phyloP scores from a whole-genome alignment of 140 eudicot genomes.

The Oenanthe javanica region DNA sequence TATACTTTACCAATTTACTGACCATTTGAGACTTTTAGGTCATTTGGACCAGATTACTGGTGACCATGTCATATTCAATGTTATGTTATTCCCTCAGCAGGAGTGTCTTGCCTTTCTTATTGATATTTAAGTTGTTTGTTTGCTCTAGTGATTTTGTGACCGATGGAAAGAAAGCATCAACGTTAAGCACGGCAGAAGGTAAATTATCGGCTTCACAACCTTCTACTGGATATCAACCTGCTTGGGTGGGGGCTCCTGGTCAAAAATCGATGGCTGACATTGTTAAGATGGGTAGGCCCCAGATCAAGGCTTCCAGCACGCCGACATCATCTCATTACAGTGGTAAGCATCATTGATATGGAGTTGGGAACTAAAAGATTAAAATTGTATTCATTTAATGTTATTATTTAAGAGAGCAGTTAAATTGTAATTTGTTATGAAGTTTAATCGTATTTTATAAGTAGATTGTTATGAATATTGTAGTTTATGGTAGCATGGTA shows the following conservation, averaged over 20 bases:
- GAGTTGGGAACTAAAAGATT: not conserved
- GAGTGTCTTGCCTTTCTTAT: not conserved
- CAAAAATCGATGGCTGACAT: slow-evolving; percentile 93
- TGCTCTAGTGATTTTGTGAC: slow-evolving; percentile 42
- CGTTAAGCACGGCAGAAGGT: slow-evolving; percentile 34
- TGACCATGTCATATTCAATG: not conserved
- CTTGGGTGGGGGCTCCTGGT: slow-evolving; percentile 73
- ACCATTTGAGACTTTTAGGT: not conserved
- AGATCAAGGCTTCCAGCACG: slow-evolving; percentile 35
- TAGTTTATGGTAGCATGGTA: not conserved
- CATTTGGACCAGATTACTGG: not conserved
- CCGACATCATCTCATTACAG: slow-evolving; percentile 31
- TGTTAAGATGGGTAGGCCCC: slow-evolving; percentile 95
- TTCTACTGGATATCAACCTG: slow-evolving; percentile 55
- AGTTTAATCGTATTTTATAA: not conserved
- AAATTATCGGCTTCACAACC: slow-evolving; percentile 33
- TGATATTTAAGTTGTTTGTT: not conserved
- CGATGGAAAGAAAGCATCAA: slow-evolving; percentile 39
- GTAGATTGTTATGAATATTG: no score
- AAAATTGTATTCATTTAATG: not conserved
- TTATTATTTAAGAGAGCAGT: not conserved
- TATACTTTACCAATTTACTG: not conserved
- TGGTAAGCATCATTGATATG: slow-evolving; percentile 11
- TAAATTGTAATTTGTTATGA: not conserved
- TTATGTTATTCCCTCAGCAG: not conserved